Evolutionary conservation across 169 alveolate genomes (phyloP), one percentile per base, ranked within the genome.

Genomic region (Condylostoma magnum): DNA sequence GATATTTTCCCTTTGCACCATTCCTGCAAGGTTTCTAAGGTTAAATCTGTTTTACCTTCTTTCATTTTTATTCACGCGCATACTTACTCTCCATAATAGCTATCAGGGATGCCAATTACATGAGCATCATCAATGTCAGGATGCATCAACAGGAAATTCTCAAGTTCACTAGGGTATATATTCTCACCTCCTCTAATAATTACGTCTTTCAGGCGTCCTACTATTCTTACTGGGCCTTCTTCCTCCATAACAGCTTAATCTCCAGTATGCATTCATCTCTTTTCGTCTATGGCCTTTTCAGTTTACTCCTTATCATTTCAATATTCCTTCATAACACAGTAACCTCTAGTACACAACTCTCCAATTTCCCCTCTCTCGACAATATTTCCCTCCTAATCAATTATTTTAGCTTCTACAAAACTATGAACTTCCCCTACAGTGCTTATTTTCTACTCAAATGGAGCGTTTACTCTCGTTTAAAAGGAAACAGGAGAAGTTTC

Each of bases 101-200:
- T 65, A 63, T 83, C 90, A 10, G 81, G 65, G 4, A 85, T 81
- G 44, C 94, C 94, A n/a, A 87, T 70, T 4, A 87, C 90, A 28
- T 80, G 65, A 3, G 77, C 85, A 33, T 81, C 84, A 34, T 46
- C 63, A 30, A 87, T 74, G 46, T 70, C 69, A 3, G 75, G 82
- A 52, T 79, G 81, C 10, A 53, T 71, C 47, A 54, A 46, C 12
- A 81, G 54, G 48, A 53, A 82, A 20, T 81, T 85, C 58, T 87
- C 94, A 31, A 87, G 72, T 72, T 87, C 94, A 36, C 60, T 70
- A 12, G 94, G 94, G 66, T 77, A 87, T 18, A 87, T 72, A 55
- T 87, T 87, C 31, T 87, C 94, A 4, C 94, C 94, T 34, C 94
- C 94, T 72, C 94, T 80, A 1, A 87, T 83, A 27, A 87, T 83